These are phyloP conservation scores for Thamnidium elegans DNA, from an alignment of 192 early-diverging fungal genomes.

Conservation along the genomic window DNA sequence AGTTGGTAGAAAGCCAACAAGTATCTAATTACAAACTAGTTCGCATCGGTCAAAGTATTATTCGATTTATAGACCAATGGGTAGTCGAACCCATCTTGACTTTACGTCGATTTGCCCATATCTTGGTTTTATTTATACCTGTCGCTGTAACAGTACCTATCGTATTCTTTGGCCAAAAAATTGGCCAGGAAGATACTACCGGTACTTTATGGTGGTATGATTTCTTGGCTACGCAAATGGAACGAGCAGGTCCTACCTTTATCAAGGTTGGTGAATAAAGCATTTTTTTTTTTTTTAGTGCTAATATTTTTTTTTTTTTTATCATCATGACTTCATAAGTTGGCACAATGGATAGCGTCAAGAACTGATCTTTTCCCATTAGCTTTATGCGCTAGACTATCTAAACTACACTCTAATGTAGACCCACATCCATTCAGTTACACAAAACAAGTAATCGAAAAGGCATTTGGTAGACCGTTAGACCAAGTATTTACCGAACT, in stretches of 20 bases:
- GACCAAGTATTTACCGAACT: slow-evolving; percentile 79
- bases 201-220: slow-evolving; percentile 85
- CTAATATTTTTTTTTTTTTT: background rate
- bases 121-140: slow-evolving; percentile 71
- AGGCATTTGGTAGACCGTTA: slow-evolving; percentile 61
- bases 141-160: slow-evolving; percentile 57
- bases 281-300: background rate
- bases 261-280: slow-evolving; percentile 67
- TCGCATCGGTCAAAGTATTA: slow-evolving; percentile 1
- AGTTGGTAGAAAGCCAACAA: background rate
- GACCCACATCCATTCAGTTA: slow-evolving; percentile 69
- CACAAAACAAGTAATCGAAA: slow-evolving; percentile 64
- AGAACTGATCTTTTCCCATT: slow-evolving; percentile 82
- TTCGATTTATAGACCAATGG: slow-evolving; percentile 43
- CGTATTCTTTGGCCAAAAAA: slow-evolving; percentile 51
- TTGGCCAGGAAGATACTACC: slow-evolving; percentile 47
- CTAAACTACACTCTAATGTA: slow-evolving; percentile 79
- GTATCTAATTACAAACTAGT: background rate
- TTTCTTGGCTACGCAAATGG: slow-evolving; percentile 75
- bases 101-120: slow-evolving; percentile 55
- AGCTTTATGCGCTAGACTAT: slow-evolving; percentile 71
- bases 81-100: slow-evolving; percentile 53
- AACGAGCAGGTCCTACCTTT: slow-evolving; percentile 90
- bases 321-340: slow-evolving; percentile 28
- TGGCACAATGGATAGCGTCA: slow-evolving; percentile 94